Evolutionary conservation across 176 grass and related monocot genomes (phyloP).

Genomic region (Carex myosuroides): DNA sequence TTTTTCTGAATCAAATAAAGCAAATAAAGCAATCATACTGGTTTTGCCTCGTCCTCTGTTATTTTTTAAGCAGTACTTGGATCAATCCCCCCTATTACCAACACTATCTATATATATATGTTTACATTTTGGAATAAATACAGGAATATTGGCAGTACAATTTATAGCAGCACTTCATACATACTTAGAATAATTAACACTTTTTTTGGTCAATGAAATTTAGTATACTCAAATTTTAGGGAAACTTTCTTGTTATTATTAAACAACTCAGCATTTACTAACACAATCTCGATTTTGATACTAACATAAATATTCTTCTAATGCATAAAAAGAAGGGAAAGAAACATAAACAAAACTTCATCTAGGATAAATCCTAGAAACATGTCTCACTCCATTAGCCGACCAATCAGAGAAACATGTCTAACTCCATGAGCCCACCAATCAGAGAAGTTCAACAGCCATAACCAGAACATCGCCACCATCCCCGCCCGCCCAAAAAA

Average conservation of each 20-base stretch:
- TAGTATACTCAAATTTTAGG: background rate
- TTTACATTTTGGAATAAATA: background rate
- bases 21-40: too few species aligned
- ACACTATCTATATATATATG: too few species aligned
- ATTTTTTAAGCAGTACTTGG: too few species aligned
- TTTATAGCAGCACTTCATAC: background rate
- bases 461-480: background rate
- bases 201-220: too few species aligned
- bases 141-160: background rate
- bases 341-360: background rate
- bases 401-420: background rate
- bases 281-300: background rate
- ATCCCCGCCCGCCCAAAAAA: background rate
- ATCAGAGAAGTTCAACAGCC: too few species aligned
- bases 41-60: too few species aligned
- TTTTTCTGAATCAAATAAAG: too few species aligned
- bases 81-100: too few species aligned
- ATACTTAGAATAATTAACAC: background rate
- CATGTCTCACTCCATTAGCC: background rate
- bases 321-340: background rate
- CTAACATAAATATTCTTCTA: background rate
- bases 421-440: background rate
- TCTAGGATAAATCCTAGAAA: slow-evolving; percentile 1
- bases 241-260: background rate
- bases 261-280: background rate